Evolutionary conservation across 108 stramenopile genomes (phyloP).

Genomic region (Thalassiosira profunda): DNA sequence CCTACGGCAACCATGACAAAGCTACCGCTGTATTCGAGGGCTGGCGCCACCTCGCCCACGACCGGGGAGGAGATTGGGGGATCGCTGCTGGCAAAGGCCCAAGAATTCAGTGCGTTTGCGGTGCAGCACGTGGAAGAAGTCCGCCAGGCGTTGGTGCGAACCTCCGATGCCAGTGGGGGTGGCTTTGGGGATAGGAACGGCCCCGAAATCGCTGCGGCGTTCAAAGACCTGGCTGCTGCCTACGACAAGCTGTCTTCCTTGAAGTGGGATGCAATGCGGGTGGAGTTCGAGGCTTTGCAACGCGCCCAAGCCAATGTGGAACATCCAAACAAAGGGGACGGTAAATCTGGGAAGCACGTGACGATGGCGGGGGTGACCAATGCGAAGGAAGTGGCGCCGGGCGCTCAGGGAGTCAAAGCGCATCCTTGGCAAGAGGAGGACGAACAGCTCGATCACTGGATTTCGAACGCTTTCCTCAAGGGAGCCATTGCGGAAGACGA

Average conservation of each 20-base stretch:
- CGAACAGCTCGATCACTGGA: conserved; percentile 19
- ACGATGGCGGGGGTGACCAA: neutral
- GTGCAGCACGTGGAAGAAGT: conserved; percentile 27
- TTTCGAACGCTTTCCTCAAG: conserved; percentile 22
- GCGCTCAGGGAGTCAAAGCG: neutral
- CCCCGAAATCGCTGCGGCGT: neutral
- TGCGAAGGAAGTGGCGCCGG: neutral
- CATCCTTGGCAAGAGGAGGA: conserved; percentile 9
- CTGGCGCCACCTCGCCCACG: conserved; percentile 1
- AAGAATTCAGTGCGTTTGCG: conserved; percentile 26
- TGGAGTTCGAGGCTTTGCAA: conserved; percentile 16
- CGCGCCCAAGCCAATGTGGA: neutral
- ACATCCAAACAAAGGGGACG: too few species aligned
- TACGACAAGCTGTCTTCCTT: conserved; percentile 26
- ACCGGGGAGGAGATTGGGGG: neutral
- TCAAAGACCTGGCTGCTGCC: conserved; percentile 21
- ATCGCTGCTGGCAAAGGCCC: conserved; percentile 14
- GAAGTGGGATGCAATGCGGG: conserved; percentile 35
- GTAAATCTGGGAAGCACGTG: too few species aligned
- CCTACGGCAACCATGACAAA: too few species aligned
- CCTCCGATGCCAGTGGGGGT: neutral
- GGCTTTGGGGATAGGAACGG: conserved; percentile 4
- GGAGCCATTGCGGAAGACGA: conserved; percentile 13
- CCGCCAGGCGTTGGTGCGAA: conserved; percentile 3
- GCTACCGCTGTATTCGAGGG: conserved; percentile 21